A percentile compares a stretch with the other conserved stretches of the same genome.
Evolutionary conservation across 2,329 filamentous ascomycete species (phyloP).

Genomic region (Diaporthe eres): DNA sequence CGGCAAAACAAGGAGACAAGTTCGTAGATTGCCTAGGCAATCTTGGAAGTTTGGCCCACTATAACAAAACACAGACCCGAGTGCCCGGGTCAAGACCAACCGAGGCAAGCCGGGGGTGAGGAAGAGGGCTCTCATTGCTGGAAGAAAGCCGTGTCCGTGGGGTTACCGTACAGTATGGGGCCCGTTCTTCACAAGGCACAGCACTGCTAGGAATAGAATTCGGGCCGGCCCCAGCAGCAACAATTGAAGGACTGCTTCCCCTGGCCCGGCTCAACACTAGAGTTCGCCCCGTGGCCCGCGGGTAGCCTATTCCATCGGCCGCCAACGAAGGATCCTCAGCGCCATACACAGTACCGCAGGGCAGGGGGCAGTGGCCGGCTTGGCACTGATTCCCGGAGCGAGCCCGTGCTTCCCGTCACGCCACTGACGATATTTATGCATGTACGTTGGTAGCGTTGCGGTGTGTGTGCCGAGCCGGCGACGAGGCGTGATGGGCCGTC

Average conservation of each 20-base stretch:
- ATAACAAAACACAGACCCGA: background rate
- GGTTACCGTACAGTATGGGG: conserved; percentile 10
- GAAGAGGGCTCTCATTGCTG: conserved; percentile 1
- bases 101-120: conserved; percentile 6
- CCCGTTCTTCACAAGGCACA: background rate
- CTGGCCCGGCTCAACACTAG: background rate
- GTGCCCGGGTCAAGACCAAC: conserved; percentile 17
- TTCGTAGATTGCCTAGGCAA: background rate
- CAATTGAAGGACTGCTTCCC: background rate
- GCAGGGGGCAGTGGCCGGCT: conserved; percentile 10
- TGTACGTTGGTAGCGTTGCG: background rate
- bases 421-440: conserved; percentile 15
- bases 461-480: background rate
- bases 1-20: background rate
- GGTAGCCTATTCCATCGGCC: background rate
- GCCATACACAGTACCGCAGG: background rate
- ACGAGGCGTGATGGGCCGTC: background rate
- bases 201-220: background rate
- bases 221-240: conserved; percentile 3
- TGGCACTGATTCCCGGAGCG: conserved; percentile 3
- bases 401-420: conserved; percentile 16
- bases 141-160: conserved; percentile 15
- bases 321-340: background rate
- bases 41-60: background rate
- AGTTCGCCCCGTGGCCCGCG: conserved; percentile 1